Percentiles rank a stretch among this genome's conserved stretches.
Conservation (phyloP, 164 flowering plant species). For the Vitis labrusca region DNA sequence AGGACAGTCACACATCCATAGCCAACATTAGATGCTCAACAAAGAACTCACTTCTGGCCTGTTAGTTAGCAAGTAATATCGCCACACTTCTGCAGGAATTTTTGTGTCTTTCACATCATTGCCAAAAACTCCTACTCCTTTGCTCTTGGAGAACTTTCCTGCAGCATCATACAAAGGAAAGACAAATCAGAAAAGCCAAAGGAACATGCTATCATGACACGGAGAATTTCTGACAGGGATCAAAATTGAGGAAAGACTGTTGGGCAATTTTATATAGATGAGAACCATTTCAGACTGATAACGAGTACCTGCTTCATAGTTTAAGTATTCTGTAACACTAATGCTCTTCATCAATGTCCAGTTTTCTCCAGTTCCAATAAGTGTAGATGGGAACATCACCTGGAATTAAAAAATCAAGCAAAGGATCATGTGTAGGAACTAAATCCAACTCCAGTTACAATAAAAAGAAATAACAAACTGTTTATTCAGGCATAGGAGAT, state of each 20-base stretch:
- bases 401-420: conserved; percentile 19
- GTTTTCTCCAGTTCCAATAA: conserved; percentile 83
- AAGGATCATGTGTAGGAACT: too few relatives aligned
- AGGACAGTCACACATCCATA: background rate
- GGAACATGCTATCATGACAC: too few relatives aligned
- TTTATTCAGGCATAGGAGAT: too few relatives aligned
- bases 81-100: conserved; percentile 94
- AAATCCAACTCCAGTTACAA: too few relatives aligned
- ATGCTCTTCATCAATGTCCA: conserved; percentile 97
- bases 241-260: too few relatives aligned
- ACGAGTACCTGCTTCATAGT: conserved; percentile 79
- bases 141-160: conserved; percentile 89
- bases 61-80: conserved; percentile 88
- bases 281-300: background rate
- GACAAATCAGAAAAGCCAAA: background rate
- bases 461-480: too few relatives aligned
- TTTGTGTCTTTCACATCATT: conserved; percentile 89
- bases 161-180: conserved; percentile 11
- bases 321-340: conserved; percentile 89
- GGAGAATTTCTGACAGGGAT: too few relatives aligned
- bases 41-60: conserved; percentile 76
- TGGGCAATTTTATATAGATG: background rate
- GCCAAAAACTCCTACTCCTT: conserved; percentile 94
- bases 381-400: conserved; percentile 95
- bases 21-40: background rate